Conservation (phyloP, 2,329 filamentous ascomycete species). For the Ophiostoma ulmi region DNA sequence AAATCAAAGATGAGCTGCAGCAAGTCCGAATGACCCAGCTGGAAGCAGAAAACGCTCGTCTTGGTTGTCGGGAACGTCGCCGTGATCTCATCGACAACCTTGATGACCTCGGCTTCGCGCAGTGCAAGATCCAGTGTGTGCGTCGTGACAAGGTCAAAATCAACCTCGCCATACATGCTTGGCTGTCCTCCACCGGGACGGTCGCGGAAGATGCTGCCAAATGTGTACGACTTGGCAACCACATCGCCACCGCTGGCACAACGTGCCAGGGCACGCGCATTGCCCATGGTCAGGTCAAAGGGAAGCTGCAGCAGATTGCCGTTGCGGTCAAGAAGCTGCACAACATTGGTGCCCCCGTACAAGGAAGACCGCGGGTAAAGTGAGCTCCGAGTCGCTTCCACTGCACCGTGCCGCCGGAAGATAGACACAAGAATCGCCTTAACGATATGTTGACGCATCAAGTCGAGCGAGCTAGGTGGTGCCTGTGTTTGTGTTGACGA, state of each 20-base stretch:
- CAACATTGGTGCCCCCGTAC: slow-evolving; percentile 66
- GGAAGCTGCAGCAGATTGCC: slow-evolving; percentile 92
- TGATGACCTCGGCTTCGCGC: slow-evolving; percentile 90
- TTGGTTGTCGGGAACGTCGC: slow-evolving; percentile 71
- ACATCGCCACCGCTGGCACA: slow-evolving; percentile 52
- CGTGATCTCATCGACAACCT: slow-evolving; percentile 88
- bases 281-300: slow-evolving; percentile 83
- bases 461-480: slow-evolving; percentile 46
- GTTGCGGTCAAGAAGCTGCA: slow-evolving; percentile 73
- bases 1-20: slow-evolving; percentile 85
- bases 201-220: slow-evolving; percentile 83
- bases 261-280: slow-evolving; percentile 78
- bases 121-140: slow-evolving; percentile 75
- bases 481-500: slow-evolving; percentile 47
- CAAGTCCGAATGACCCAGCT: slow-evolving; percentile 82
- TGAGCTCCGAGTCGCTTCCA: slow-evolving; percentile 68
- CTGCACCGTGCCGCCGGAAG: slow-evolving; percentile 83
- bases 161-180: slow-evolving; percentile 76
- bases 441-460: slow-evolving; percentile 67
- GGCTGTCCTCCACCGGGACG: slow-evolving; percentile 75
- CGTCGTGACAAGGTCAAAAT: slow-evolving; percentile 91
- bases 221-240: slow-evolving; percentile 73
- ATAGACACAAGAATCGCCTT: slow-evolving; percentile 70
- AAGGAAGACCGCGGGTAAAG: slow-evolving; percentile 78
- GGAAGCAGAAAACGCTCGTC: slow-evolving; percentile 73